Evolutionary conservation across 2,329 filamentous ascomycete species (phyloP).

Genomic region (Trichoderma sp.): DNA sequence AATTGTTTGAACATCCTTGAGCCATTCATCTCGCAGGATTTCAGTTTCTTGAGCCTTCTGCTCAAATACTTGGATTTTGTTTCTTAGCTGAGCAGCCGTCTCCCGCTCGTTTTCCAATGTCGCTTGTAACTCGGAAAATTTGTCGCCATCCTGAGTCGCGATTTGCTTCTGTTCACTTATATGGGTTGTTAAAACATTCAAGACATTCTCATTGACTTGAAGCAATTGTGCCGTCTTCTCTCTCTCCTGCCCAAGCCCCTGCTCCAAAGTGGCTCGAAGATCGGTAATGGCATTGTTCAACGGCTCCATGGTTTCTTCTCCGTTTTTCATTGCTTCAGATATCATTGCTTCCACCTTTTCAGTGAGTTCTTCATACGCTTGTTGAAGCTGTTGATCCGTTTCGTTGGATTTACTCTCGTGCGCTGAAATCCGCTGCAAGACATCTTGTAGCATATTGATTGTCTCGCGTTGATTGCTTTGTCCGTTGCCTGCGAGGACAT

Average conservation of each 20-base stretch:
- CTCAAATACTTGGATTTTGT: slow-evolving; percentile 30
- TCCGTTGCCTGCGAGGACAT: slow-evolving; percentile 18
- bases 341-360: slow-evolving; percentile 27
- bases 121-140: neutral
- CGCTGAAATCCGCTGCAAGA: slow-evolving; percentile 26
- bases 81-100: slow-evolving; percentile 16
- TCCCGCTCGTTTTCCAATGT: neutral
- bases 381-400: slow-evolving; percentile 28
- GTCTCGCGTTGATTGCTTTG: slow-evolving; percentile 8
- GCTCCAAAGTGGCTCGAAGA: slow-evolving; percentile 28
- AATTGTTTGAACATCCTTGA: slow-evolving; percentile 32
- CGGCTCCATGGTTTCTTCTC: slow-evolving; percentile 23
- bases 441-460: slow-evolving; percentile 18
- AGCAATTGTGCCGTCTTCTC: slow-evolving; percentile 25
- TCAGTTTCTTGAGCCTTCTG: slow-evolving; percentile 25
- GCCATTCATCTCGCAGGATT: slow-evolving; percentile 31
- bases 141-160: slow-evolving; percentile 1
- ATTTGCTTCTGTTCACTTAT: slow-evolving; percentile 28
- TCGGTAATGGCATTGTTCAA: slow-evolving; percentile 26
- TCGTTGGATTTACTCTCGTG: slow-evolving; percentile 27
- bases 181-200: slow-evolving; percentile 17
- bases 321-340: slow-evolving; percentile 13
- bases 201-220: neutral
- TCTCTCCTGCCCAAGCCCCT: slow-evolving; percentile 29
- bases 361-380: slow-evolving; percentile 25